Evolutionary conservation across 2,329 filamentous ascomycete genomes (phyloP), one percentile per base, ranked within the genome.

Genomic region (Rutstroemia sp.): DNA sequence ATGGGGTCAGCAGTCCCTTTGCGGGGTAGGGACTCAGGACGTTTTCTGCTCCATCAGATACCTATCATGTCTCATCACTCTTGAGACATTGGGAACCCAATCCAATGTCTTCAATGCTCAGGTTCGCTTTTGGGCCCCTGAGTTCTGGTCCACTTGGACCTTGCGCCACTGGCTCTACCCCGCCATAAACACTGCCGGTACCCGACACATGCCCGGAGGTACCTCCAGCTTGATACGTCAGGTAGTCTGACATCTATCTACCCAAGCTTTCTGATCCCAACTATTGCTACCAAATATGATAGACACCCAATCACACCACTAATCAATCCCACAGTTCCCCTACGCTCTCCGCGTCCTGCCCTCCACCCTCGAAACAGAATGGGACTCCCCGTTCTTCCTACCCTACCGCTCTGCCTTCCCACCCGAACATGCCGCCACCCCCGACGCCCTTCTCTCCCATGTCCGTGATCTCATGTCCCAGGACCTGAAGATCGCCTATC

Each of bases 401-500:
- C 77, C 76, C 59, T 91, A 90, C 72, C 83, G 82, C 63, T 75
- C 83, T 65, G 84, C 84, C 49, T 92, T 92, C 66, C 88, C 89
- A 5, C 72, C 77, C 19, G 79, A 87, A 64, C 78, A 82, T 67
- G 80, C 78, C 64, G 70, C 73, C 55, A 81, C 82, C 45, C 81
- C 80, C 48, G 72, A 75, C 21, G 78, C 80, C 21, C 76, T 92
- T 57, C 76, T 82, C 61, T 76, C 79, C 14, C 87, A 92, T 71
- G 83, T 89, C 58, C 74, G 79, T 62, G 84, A 90, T 66, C 78
- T 92, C 60, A 86, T 89, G 65, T 74, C 77, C 58, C 79, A 78
- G 60, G 88, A 94, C 68, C 77, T 89, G 67, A 94, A 92, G 72
- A 77, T 84, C 58, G 75, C 86, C 44, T 91, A 90, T 71, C 76